Percentiles rank a stretch among this genome's conserved stretches.
Conservation (phyloP, 164 flowering plant genomes). For the Berberis vulgaris region DNA sequence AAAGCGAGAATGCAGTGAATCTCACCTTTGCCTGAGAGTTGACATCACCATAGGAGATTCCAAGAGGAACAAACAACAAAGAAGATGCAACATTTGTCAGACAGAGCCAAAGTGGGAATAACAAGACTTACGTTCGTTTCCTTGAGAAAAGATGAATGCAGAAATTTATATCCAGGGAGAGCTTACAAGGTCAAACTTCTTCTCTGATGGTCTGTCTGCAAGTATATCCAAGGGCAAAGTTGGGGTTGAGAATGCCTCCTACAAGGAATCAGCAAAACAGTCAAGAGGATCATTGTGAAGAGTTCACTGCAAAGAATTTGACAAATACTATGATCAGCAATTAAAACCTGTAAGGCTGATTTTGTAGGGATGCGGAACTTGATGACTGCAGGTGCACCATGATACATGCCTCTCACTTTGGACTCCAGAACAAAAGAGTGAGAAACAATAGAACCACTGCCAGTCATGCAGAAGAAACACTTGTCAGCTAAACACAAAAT, state of each 20-base stretch:
- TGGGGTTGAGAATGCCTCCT: constrained; percentile 84
- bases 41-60: neutral
- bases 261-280: constrained; percentile 5
- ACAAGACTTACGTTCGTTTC: neutral
- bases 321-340: neutral
- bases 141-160: constrained; percentile 10
- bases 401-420: constrained; percentile 45
- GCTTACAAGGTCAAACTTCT: constrained; percentile 74
- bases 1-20: neutral
- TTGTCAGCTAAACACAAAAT: neutral
- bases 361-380: constrained; percentile 82
- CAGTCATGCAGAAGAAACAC: constrained; percentile 1
- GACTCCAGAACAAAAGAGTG: constrained; percentile 83
- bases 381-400: constrained; percentile 72
- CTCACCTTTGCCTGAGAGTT: constrained; percentile 73
- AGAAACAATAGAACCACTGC: constrained; percentile 66
- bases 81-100: neutral
- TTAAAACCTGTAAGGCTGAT: constrained; percentile 67
- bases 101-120: neutral
- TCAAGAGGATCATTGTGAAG: neutral
- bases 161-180: neutral
- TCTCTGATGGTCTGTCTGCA: constrained; percentile 73
- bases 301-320: neutral
- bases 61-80: neutral
- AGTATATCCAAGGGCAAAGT: constrained; percentile 72